Conservation (phyloP, 805 yeast genomes). For the Vanderwaltozyma polyspora region DNA sequence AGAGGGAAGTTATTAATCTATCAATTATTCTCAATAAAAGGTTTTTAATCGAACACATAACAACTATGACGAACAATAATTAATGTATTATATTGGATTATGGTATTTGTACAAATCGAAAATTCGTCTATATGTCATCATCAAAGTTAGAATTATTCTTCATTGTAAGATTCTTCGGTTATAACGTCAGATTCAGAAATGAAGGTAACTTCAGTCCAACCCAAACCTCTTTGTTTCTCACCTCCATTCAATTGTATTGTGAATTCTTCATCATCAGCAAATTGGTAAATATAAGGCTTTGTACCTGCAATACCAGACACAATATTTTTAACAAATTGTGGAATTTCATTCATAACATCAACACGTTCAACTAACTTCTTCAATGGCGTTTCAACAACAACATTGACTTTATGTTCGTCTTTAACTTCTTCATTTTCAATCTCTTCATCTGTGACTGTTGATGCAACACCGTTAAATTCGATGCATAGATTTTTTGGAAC, state of each 20-base stretch:
- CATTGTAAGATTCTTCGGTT: constrained; percentile 14
- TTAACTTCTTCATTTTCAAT: constrained; percentile 21
- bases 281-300: constrained; percentile 94
- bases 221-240: constrained; percentile 16
- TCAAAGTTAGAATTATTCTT: too few species aligned
- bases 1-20: too few species aligned
- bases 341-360: constrained; percentile 96
- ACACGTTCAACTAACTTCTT: constrained; percentile 68
- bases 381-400: constrained; percentile 50
- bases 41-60: too few species aligned
- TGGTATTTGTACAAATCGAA: too few species aligned
- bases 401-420: constrained; percentile 31
- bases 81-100: too few species aligned
- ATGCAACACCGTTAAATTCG: constrained; percentile 39
- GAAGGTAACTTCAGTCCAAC: constrained; percentile 29
- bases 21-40: too few species aligned
- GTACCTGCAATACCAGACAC: constrained; percentile 94
- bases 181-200: constrained; percentile 24
- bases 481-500: constrained; percentile 63
- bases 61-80: too few species aligned
- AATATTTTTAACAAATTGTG: constrained; percentile 83
- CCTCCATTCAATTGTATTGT: constrained; percentile 15
- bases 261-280: constrained; percentile 40
- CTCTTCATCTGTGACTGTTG: constrained; percentile 34
- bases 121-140: too few species aligned